A percentile compares a stretch with the other conserved stretches of the same genome.
Conservation (phyloP, 2,329 filamentous ascomycete genomes). For the Aspergillus pseudoterreus region DNA sequence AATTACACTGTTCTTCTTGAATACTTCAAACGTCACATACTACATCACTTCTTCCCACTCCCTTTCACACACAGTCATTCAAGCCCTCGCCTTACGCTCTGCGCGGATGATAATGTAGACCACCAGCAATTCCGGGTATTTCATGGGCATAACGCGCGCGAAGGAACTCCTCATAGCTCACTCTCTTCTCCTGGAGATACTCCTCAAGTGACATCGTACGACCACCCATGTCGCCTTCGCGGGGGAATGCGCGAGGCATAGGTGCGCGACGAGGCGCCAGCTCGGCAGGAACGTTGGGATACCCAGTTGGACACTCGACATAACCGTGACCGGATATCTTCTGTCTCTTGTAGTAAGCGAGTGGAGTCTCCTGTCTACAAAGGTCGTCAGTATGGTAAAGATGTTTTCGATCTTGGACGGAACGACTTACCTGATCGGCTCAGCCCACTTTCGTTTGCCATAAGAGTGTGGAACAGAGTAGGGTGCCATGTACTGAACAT, state of each 20-base stretch:
- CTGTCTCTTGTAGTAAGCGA: neutral
- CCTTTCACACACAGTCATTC: neutral
- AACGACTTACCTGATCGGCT: neutral
- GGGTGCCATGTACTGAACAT: too few species aligned
- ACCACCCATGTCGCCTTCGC: neutral
- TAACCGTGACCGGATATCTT: neutral
- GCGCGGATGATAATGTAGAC: too few species aligned
- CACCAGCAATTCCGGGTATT: neutral
- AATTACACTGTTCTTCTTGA: too few species aligned
- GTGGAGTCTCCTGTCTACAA: neutral
- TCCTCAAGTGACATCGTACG: neutral
- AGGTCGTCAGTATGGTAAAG: neutral
- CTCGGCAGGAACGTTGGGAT: neutral
- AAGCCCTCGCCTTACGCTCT: neutral
- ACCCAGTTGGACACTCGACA: neutral
- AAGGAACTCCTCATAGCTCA: neutral
- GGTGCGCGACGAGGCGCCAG: neutral
- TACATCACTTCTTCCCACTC: too few species aligned
- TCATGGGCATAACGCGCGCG: neutral
- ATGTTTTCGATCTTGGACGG: neutral
- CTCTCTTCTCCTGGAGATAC: neutral
- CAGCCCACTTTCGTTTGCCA: too few species aligned
- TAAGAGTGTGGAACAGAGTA: too few species aligned
- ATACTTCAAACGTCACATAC: too few species aligned
- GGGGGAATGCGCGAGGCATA: neutral